Conservation (phyloP, 768 basidiomycete species). For the Tulasnella sp. region DNA sequence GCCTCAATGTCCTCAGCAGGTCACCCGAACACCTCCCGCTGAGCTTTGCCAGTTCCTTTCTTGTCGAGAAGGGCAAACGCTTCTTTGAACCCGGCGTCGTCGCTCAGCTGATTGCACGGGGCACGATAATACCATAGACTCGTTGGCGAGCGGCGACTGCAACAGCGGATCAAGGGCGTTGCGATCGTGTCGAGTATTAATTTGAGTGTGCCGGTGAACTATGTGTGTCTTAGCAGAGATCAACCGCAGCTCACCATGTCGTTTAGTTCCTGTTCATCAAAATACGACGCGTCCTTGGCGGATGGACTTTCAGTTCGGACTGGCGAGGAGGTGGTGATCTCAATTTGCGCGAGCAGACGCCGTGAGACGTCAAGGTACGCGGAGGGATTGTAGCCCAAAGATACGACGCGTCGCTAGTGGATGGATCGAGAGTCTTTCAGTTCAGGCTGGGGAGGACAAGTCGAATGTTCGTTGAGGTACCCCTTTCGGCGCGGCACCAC, state of each 20-base stretch:
- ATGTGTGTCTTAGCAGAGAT: background rate
- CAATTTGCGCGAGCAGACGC: too few relatives aligned
- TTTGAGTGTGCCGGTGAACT: background rate
- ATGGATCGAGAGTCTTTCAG: background rate
- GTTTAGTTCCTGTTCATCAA: background rate
- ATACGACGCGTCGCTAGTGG: background rate
- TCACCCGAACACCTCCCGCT: slow-evolving; percentile 85
- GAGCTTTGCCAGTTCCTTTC: slow-evolving; percentile 82
- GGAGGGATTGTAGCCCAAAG: too few relatives aligned
- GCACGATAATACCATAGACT: too few relatives aligned
- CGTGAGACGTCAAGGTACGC: too few relatives aligned
- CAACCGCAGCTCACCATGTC: background rate
- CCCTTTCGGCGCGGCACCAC: too few relatives aligned
- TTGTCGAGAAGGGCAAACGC: slow-evolving; percentile 98
- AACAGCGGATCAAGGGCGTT: background rate
- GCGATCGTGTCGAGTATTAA: background rate
- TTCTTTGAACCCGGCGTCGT: slow-evolving; percentile 76
- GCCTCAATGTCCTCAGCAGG: slow-evolving; percentile 87
- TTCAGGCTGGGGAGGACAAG: background rate
- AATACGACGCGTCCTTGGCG: too few relatives aligned
- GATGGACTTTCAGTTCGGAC: too few relatives aligned
- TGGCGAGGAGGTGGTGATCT: too few relatives aligned
- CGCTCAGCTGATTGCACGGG: slow-evolving; percentile 2
- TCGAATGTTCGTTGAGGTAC: too few relatives aligned
- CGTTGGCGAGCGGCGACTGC: background rate